Conservation (phyloP, 2,329 filamentous ascomycete genomes). For the Dryadomyces quercivorus region DNA sequence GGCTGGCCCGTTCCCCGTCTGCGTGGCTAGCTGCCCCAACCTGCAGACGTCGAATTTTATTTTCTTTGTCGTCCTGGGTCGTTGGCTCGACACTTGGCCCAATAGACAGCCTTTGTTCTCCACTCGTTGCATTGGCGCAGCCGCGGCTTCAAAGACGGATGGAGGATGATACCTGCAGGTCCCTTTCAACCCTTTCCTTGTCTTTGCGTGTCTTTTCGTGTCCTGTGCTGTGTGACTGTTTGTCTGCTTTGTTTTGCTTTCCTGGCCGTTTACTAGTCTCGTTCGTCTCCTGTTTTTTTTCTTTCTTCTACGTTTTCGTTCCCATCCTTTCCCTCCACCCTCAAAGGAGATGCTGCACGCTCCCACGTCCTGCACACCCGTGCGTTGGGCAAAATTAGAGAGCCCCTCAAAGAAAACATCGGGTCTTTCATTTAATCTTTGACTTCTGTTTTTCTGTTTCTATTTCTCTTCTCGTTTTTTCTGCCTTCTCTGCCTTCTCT, state of each 20-base stretch:
- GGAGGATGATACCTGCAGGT: conserved; percentile 4
- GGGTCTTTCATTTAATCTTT: not conserved
- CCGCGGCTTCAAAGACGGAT: conserved; percentile 1
- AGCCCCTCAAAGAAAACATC: not conserved
- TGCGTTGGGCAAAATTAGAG: not conserved
- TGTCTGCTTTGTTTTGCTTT: not conserved
- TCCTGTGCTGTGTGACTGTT: not conserved
- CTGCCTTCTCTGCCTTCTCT: not conserved
- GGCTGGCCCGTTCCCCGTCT: not conserved
- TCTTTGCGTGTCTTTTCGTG: not conserved
- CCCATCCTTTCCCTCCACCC: not conserved
- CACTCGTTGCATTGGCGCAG: conserved; percentile 3
- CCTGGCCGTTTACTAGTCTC: not conserved
- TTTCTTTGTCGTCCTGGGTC: conserved; percentile 7
- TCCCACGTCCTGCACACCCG: too few relatives aligned
- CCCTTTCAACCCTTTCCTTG: not conserved
- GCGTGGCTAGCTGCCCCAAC: not conserved
- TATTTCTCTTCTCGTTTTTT: not conserved
- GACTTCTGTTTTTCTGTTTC: not conserved
- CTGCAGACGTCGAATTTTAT: not conserved
- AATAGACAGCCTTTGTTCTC: conserved; percentile 10
- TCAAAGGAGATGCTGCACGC: not conserved
- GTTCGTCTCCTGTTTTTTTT: not conserved
- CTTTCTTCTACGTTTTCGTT: not conserved
- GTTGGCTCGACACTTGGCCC: conserved; percentile 10